A percentile compares a stretch with the other conserved stretches of the same genome.
Conservation (phyloP, 2,329 filamentous ascomycete genomes). For the Sporothrix schenckii region DNA sequence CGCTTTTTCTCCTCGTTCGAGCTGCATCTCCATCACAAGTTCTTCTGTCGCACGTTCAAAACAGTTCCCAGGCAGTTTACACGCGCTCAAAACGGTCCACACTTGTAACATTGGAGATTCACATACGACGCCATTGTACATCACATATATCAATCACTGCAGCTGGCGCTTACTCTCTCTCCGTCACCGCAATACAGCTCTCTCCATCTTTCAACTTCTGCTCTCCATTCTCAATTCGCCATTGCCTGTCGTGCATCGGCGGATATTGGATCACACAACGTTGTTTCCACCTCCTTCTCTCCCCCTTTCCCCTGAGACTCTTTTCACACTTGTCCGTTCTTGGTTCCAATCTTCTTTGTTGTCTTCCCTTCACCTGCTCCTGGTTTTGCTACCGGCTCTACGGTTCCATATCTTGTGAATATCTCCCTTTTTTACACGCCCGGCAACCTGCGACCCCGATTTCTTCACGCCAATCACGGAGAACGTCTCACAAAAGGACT, state of each 20-base stretch:
- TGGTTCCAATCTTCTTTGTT: not conserved
- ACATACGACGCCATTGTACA: not conserved
- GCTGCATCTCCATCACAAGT: slow-evolving; percentile 18
- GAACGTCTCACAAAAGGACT: not conserved
- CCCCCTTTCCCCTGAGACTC: slow-evolving; percentile 25
- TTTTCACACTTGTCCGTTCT: slow-evolving; percentile 1
- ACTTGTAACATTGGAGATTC: not conserved
- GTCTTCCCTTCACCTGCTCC: slow-evolving; percentile 8
- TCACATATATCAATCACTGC: slow-evolving; percentile 30
- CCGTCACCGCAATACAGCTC: not conserved
- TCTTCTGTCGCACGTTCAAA: slow-evolving; percentile 13
- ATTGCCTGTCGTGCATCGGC: slow-evolving; percentile 1
- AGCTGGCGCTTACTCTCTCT: slow-evolving; percentile 28
- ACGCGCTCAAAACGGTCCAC: slow-evolving; percentile 12
- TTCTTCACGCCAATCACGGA: slow-evolving; percentile 17
- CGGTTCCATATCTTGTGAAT: slow-evolving; percentile 23
- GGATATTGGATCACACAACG: slow-evolving; percentile 20
- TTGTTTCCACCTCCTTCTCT: slow-evolving; percentile 8
- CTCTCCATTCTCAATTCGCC: slow-evolving; percentile 1
- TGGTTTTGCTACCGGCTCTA: slow-evolving; percentile 19
- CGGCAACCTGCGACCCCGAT: slow-evolving; percentile 7
- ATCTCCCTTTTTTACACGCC: slow-evolving; percentile 25
- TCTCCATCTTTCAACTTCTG: slow-evolving; percentile 1
- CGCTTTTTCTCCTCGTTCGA: not conserved
- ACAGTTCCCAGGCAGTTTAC: not conserved